phyloP scores from a whole-genome alignment of 2,329 filamentous ascomycete genomes.

The Penicillium digitatum region DNA sequence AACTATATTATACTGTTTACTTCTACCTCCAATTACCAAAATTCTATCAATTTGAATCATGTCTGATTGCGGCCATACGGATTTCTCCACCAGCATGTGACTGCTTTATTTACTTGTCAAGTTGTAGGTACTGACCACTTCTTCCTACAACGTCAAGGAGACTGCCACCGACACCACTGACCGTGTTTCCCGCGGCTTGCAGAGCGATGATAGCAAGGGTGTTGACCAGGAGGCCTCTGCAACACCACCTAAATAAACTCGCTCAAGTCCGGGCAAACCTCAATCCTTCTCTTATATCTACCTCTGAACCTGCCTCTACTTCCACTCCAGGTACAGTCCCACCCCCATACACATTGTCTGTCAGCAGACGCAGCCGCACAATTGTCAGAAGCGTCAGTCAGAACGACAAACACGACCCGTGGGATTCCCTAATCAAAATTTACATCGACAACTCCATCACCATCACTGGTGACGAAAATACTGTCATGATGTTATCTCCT shows the following conservation, averaged over 20 bases:
- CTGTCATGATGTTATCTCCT: constrained; percentile 21
- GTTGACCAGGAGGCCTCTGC: constrained; percentile 48
- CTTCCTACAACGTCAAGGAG: constrained; percentile 51
- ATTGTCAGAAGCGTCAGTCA: constrained; percentile 8
- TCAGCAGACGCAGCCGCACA: constrained; percentile 3
- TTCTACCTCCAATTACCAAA: no score
- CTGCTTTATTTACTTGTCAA: background rate
- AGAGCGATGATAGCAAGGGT: constrained; percentile 55
- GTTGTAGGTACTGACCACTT: background rate
- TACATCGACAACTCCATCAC: constrained; percentile 37
- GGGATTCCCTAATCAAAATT: constrained; percentile 27
- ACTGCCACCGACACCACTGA: constrained; percentile 53
- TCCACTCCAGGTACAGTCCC: constrained; percentile 15
- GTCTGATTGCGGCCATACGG: no score
- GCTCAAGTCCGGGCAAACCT: constrained; percentile 21
- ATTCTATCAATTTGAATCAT: no score
- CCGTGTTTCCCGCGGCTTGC: constrained; percentile 50
- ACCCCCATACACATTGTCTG: constrained; percentile 23
- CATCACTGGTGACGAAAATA: constrained; percentile 34
- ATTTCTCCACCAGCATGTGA: no score
- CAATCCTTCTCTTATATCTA: constrained; percentile 2
- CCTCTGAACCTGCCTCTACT: background rate
- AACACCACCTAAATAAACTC: constrained; percentile 29
- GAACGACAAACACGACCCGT: constrained; percentile 17
- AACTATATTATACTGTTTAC: no score